These are phyloP conservation scores for Pseudogymnoascus sp. DNA, from an alignment of 2,329 filamentous ascomycete genomes.

Conservation along the genomic window DNA sequence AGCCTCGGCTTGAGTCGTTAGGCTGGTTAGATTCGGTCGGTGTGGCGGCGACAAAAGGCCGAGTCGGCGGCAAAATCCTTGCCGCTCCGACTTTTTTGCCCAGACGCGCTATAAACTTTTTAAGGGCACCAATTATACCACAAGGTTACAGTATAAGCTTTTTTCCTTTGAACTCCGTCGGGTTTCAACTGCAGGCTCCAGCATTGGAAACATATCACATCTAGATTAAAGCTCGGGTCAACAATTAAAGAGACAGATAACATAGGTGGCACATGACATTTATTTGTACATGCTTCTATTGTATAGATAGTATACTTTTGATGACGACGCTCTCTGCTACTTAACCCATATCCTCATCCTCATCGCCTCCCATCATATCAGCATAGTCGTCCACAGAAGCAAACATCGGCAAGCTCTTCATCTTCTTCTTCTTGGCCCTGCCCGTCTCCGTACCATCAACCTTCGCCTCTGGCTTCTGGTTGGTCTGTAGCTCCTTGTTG, in stretches of 20 bases:
- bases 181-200: neutral
- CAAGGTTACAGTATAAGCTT: neutral
- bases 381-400: conserved; percentile 93
- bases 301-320: conserved; percentile 1
- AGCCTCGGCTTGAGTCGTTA: conserved; percentile 1
- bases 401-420: conserved; percentile 87
- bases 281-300: conserved; percentile 11
- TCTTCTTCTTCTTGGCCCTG: conserved; percentile 67
- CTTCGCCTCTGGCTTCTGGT: conserved; percentile 35
- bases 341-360: conserved; percentile 36
- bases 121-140: neutral
- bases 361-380: conserved; percentile 68
- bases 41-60: conserved; percentile 5
- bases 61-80: neutral
- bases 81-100: conserved; percentile 1
- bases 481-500: conserved; percentile 28
- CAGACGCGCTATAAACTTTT: neutral
- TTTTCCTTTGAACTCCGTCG: neutral
- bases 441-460: conserved; percentile 32
- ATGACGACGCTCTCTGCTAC: neutral
- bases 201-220: neutral
- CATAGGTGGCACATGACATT: conserved; percentile 12
- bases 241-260: too few species aligned
- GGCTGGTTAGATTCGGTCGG: neutral
- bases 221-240: neutral